These are phyloP conservation scores for Coemansia sp. DNA, from an alignment of 192 early-diverging fungal species.

Conservation along the genomic window DNA sequence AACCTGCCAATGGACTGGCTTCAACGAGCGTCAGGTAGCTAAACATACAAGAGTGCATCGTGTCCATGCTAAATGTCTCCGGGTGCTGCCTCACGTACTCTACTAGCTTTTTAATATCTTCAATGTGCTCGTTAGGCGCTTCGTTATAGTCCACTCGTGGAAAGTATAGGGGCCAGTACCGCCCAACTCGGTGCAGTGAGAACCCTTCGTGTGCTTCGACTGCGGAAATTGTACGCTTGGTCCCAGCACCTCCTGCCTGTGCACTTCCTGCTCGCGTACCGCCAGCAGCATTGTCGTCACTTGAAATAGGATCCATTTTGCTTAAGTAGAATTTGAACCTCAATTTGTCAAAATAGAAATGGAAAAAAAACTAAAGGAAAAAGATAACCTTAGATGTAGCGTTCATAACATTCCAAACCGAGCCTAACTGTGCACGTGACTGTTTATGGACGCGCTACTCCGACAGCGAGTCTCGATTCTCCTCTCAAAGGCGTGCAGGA, in stretches of 20 bases:
- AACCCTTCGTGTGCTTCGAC: constrained; percentile 12
- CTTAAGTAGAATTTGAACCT: neutral
- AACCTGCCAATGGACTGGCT: constrained; percentile 23
- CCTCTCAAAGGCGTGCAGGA: neutral
- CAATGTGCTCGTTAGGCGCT: constrained; percentile 11
- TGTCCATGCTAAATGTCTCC: constrained; percentile 47
- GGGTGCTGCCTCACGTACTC: constrained; percentile 35
- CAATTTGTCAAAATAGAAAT: neutral
- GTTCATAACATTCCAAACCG: too few species aligned
- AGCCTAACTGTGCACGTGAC: too few species aligned
- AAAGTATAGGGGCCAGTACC: constrained; percentile 52
- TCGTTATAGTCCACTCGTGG: constrained; percentile 29
- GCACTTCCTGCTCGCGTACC: neutral
- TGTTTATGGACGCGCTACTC: too few species aligned
- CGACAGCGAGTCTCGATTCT: too few species aligned
- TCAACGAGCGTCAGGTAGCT: constrained; percentile 29
- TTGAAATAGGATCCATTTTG: neutral
- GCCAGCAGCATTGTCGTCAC: neutral
- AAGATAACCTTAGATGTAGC: neutral
- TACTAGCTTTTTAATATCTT: constrained; percentile 31
- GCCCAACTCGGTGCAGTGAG: constrained; percentile 14
- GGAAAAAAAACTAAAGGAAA: neutral
- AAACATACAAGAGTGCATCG: constrained; percentile 33
- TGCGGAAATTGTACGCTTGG: constrained; percentile 20
- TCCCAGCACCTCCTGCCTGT: neutral